phyloP scores from a whole-genome alignment of 2,329 filamentous ascomycete species.

The Claviceps sp. region DNA sequence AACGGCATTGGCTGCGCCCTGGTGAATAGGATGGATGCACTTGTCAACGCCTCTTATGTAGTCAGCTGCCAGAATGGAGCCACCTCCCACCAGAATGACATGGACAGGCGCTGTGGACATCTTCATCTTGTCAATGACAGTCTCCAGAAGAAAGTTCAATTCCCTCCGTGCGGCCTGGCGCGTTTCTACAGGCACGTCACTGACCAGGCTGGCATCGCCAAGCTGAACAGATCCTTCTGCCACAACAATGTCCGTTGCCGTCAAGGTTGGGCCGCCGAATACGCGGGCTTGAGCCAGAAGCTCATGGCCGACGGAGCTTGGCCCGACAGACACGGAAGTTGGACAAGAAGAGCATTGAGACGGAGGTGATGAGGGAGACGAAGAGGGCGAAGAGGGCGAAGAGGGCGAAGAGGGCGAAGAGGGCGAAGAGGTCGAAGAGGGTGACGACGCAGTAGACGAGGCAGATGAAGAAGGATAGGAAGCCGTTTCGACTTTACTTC shows the following conservation, averaged over 20 bases:
- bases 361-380: not conserved
- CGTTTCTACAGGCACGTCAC: constrained; percentile 10
- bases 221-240: constrained; percentile 19
- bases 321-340: constrained; percentile 32
- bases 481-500: constrained; percentile 20
- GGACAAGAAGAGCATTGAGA: constrained; percentile 12
- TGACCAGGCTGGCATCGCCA: constrained; percentile 17
- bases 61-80: constrained; percentile 36
- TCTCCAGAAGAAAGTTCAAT: constrained; percentile 34
- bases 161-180: constrained; percentile 15
- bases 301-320: constrained; percentile 40
- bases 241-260: constrained; percentile 38
- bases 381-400: not conserved
- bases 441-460: not conserved
- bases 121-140: constrained; percentile 42
- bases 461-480: constrained; percentile 8
- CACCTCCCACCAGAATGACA: constrained; percentile 44
- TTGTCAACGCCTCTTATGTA: constrained; percentile 34
- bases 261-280: constrained; percentile 40
- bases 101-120: constrained; percentile 37
- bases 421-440: not conserved
- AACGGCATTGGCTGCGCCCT: constrained; percentile 46
- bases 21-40: constrained; percentile 35
- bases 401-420: not conserved
- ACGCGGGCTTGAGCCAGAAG: constrained; percentile 32